These are phyloP conservation scores for Penicillium psychrofluorescens DNA, from an alignment of 495 filamentous ascomycete species.

Conservation along the genomic window DNA sequence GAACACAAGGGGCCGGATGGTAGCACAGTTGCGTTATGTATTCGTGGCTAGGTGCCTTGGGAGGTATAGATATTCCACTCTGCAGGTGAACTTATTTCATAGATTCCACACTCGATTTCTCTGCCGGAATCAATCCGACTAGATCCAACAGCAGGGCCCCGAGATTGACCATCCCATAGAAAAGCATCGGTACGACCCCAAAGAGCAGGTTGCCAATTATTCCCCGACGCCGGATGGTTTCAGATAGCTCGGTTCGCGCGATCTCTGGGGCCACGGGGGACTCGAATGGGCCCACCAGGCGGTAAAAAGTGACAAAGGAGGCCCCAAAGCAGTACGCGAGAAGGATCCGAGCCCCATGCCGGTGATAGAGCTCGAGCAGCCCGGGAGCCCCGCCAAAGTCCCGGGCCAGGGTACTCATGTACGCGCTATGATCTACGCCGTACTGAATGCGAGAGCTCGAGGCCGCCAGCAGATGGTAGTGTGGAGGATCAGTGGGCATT, in stretches of 20 bases:
- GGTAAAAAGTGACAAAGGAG: constrained; percentile 9
- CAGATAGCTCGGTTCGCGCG: constrained; percentile 5
- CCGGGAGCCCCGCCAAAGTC: constrained; percentile 9
- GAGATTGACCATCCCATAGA: constrained; percentile 7
- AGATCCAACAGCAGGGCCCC: constrained; percentile 3
- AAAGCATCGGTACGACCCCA: constrained; percentile 8
- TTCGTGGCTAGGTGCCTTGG: too few relatives aligned
- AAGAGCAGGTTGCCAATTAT: constrained; percentile 8
- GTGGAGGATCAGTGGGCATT: constrained; percentile 4
- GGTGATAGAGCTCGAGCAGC: constrained; percentile 6
- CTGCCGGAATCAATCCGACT: constrained; percentile 5
- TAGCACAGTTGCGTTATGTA: too few relatives aligned
- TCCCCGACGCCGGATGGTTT: constrained; percentile 7
- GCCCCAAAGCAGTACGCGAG: constrained; percentile 10
- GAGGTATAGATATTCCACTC: too few relatives aligned
- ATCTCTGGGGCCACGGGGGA: constrained; percentile 9
- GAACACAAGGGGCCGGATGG: too few relatives aligned
- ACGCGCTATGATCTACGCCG: constrained; percentile 10
- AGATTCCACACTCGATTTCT: background rate
- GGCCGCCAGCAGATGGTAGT: constrained; percentile 9
- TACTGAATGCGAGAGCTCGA: constrained; percentile 8
- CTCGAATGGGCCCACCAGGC: constrained; percentile 8
- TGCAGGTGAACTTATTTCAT: too few relatives aligned
- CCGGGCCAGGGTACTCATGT: constrained; percentile 9
- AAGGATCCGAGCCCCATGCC: constrained; percentile 4